A percentile compares a stretch with the other conserved stretches of the same genome.
phyloP scores from a whole-genome alignment of 805 yeast genomes.

The Starmerella powellii region DNA sequence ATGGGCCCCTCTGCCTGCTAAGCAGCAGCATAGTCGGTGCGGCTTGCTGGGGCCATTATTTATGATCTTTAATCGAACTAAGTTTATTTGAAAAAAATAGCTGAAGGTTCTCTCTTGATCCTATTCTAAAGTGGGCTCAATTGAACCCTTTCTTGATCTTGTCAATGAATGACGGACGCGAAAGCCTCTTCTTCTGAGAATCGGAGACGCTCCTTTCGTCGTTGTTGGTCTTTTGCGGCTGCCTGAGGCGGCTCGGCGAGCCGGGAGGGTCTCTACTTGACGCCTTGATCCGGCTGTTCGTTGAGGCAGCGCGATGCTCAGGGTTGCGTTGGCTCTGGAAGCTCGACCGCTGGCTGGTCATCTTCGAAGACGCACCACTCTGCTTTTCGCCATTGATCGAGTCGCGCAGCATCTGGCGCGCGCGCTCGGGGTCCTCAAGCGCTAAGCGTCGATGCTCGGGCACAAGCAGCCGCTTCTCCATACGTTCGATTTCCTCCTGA shows the following conservation, averaged over 20 bases:
- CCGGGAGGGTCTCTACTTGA: conserved; percentile 1
- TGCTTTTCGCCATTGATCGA: background rate
- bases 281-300: no score
- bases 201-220: background rate
- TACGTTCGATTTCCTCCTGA: no score
- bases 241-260: background rate
- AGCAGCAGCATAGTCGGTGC: no score
- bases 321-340: background rate
- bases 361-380: background rate
- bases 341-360: no score
- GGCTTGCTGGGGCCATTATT: no score
- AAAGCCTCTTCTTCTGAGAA: no score
- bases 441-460: conserved; percentile 11
- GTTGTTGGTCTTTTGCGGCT: background rate
- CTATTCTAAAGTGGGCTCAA: background rate
- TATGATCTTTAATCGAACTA: no score
- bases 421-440: conserved; percentile 3
- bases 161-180: conserved; percentile 5
- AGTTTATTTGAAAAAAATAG: background rate
- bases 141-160: conserved; percentile 14
- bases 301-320: background rate
- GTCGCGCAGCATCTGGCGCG: background rate
- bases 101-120: no score
- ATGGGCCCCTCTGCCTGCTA: no score
- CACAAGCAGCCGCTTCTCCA: background rate